Evolutionary conservation across 108 stramenopile species (phyloP).

Genomic region (Nannochloropsis gaditana): DNA sequence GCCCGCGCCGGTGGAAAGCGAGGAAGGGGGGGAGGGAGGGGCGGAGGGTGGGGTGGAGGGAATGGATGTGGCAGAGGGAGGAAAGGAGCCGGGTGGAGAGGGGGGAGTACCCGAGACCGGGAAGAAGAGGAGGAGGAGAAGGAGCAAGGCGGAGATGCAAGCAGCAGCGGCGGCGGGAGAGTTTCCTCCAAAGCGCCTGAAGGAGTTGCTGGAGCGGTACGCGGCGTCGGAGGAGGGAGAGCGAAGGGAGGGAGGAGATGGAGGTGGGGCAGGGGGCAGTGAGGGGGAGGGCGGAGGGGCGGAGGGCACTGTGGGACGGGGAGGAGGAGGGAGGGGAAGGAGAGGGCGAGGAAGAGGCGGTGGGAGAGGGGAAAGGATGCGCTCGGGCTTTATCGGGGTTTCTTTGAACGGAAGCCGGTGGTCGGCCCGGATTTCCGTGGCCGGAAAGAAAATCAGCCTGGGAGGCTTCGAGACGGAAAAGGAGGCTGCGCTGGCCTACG

Average conservation of each 20-base stretch:
- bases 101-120: neutral
- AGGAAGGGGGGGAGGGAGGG: neutral
- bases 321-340: neutral
- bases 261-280: neutral
- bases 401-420: conserved; percentile 39
- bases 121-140: neutral
- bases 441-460: conserved; percentile 43
- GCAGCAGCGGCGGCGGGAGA: neutral
- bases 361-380: neutral
- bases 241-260: neutral
- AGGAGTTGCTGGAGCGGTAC: neutral
- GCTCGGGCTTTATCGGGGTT: conserved; percentile 36
- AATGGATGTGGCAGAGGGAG: neutral
- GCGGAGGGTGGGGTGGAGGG: neutral
- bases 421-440: conserved; percentile 41
- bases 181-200: neutral
- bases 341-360: conserved; percentile 13
- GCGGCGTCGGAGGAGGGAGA: neutral
- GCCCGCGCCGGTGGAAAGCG: neutral
- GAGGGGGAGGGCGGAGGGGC: conserved; percentile 12
- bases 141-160: neutral
- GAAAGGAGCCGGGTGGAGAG: neutral
- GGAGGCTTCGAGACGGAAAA: conserved; percentile 41
- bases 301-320: conserved; percentile 23
- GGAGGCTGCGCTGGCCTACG: conserved; percentile 39